Evolutionary conservation across 495 filamentous ascomycete species (phyloP), one percentile per base, ranked within the genome.

Genomic region (Clohesyomyces aquaticus): DNA sequence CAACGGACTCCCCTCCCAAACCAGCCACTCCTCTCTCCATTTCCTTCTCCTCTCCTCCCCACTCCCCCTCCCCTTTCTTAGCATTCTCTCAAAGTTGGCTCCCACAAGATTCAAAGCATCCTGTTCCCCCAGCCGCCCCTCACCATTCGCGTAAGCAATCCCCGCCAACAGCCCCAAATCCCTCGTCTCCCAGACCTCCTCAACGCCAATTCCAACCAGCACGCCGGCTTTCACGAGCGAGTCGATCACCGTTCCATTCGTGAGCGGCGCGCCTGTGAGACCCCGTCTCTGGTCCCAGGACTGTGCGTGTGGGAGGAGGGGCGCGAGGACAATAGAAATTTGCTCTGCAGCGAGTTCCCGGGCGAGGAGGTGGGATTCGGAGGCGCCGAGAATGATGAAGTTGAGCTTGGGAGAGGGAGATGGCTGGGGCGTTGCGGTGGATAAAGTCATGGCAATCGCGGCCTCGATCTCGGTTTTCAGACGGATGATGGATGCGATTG

Each of bases 121-220:
- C 54, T 65, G 65, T 68, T 79, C 71, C 27, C 66, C 68, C 8
- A 81, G 58, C 54, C 57, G 61, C 19, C 78, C 77, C 4, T 69
- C 73, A 11, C 80, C 68, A 61, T 84, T 83, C 61, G 70, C 67
- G 66, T 75, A 76, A 63, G 75, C 82, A 27, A 77, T 81, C 1
- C 82, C 82, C 1, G 83, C 82, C 38, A 78, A 58, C 49, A 84
- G 59, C 0, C 74, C 75, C 58, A 73, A 45, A 35, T 82, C 77
- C 21, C 79, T 64, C 4, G 81, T 80, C 26, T 76, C 51, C 76
- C 77, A 83, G 64, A 82, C 77, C 71, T 83, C 80, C 19, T 76
- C 71, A 4, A 79, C 67, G 2, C 79, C 76, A 21, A 83, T 76
- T 0, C 75, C 82, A 9, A 76, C 74, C 4, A 61, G 48, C 1